phyloP scores from a whole-genome alignment of 768 basidiomycete species.

The Lactarius sanguifluus region DNA sequence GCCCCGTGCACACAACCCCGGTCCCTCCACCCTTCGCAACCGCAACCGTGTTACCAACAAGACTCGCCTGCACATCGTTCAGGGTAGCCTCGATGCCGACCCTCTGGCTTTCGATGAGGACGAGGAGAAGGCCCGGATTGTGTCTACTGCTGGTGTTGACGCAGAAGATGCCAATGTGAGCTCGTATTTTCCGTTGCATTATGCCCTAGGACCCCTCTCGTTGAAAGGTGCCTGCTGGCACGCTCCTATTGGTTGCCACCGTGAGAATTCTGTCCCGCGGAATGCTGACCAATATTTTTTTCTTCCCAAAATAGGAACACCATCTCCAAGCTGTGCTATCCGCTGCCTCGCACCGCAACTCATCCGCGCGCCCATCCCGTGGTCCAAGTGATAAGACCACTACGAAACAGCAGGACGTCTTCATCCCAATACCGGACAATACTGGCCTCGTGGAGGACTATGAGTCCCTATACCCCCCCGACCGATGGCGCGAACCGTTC shows the following conservation, averaged over 20 bases:
- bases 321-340: conserved; percentile 58
- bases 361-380: conserved; percentile 41
- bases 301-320: conserved; percentile 46
- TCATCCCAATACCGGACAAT: conserved; percentile 93
- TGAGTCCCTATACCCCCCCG: conserved; percentile 67
- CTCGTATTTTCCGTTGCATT: conserved; percentile 36
- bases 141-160: conserved; percentile 84
- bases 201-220: conserved; percentile 42
- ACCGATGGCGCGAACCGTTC: conserved; percentile 72
- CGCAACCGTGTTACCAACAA: conserved; percentile 92
- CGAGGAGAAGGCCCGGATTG: conserved; percentile 78
- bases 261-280: conserved; percentile 50
- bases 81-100: conserved; percentile 80
- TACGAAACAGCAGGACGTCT: conserved; percentile 53
- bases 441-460: conserved; percentile 79
- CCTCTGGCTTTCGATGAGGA: conserved; percentile 81
- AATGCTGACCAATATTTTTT: conserved; percentile 51
- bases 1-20: conserved; percentile 79
- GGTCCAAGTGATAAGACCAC: conserved; percentile 38
- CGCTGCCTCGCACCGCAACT: conserved; percentile 51
- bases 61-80: conserved; percentile 81
- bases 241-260: conserved; percentile 46
- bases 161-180: conserved; percentile 93
- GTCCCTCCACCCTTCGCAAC: conserved; percentile 77
- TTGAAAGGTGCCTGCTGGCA: conserved; percentile 47